Percentiles rank a stretch among this genome's conserved stretches.
phyloP scores from a whole-genome alignment of 148 eudicot species.

The Chenopodium suecicum region DNA sequence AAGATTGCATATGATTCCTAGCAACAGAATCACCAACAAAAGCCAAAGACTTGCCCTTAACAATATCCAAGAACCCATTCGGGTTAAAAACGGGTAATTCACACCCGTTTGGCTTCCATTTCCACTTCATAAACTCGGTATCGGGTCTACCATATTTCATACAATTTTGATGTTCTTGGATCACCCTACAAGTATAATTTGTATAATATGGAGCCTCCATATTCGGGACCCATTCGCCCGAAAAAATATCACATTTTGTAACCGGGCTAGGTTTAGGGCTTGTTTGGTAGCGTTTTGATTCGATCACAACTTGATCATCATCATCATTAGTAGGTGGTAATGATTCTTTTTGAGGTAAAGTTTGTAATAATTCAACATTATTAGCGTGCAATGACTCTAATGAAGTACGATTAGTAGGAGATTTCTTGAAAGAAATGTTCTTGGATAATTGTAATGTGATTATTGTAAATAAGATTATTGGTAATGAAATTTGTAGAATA shows the following conservation, averaged over 20 bases:
- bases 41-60: slow-evolving; percentile 50
- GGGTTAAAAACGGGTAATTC: slow-evolving; percentile 51
- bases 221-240: slow-evolving; percentile 62
- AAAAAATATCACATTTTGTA: slow-evolving; percentile 46
- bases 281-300: no score
- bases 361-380: neutral
- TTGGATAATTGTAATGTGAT: slow-evolving; percentile 33
- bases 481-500: slow-evolving; percentile 26
- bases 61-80: slow-evolving; percentile 41
- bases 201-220: slow-evolving; percentile 57
- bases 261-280: no score
- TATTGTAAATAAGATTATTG: slow-evolving; percentile 34
- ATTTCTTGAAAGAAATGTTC: slow-evolving; percentile 11
- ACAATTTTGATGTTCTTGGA: slow-evolving; percentile 58
- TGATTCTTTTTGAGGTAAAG: neutral
- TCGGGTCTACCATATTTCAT: slow-evolving; percentile 59
- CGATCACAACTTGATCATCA: no score
- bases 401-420: slow-evolving; percentile 9
- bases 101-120: slow-evolving; percentile 57
- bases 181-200: slow-evolving; percentile 45
- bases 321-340: no score
- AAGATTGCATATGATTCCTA: slow-evolving; percentile 61
- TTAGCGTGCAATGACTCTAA: neutral
- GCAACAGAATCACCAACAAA: slow-evolving; percentile 65
- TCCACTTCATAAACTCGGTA: slow-evolving; percentile 52